A percentile compares a stretch with the other conserved stretches of the same genome.
Evolutionary conservation across 75 land plant genomes (phyloP).

Genomic region (Picea glauca): DNA sequence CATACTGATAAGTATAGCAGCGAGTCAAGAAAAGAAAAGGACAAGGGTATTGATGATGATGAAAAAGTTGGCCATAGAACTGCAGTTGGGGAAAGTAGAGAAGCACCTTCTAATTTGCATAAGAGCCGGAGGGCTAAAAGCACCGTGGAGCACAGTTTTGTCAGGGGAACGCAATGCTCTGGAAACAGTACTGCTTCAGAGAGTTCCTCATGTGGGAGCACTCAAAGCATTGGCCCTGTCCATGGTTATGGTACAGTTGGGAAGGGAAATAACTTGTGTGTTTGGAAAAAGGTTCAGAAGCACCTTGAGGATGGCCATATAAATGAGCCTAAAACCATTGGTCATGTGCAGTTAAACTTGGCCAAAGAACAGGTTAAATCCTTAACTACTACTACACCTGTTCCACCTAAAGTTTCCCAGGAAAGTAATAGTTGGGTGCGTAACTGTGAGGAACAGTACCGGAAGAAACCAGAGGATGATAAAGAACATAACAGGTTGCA

Average conservation of each 20-base stretch:
- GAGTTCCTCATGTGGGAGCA: slow-evolving; percentile 13
- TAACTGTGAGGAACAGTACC: neutral
- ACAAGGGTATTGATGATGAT: slow-evolving; percentile 4
- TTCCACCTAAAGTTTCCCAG: neutral
- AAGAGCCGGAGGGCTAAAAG: slow-evolving; percentile 1
- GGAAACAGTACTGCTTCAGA: neutral
- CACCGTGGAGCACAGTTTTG: neutral
- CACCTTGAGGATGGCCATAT: neutral
- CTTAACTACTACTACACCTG: neutral
- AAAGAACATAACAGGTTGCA: neutral
- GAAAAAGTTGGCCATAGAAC: slow-evolving; percentile 1
- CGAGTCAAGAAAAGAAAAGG: neutral
- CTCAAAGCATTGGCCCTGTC: neutral
- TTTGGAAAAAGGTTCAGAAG: slow-evolving; percentile 41
- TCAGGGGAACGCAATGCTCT: slow-evolving; percentile 14
- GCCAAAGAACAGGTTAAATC: neutral
- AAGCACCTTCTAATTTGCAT: neutral
- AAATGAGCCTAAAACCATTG: neutral
- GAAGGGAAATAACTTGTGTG: slow-evolving; percentile 23
- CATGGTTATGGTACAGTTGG: slow-evolving; percentile 15
- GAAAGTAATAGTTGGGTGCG: neutral
- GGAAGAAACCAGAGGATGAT: neutral
- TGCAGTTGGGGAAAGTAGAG: neutral
- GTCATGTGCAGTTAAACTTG: neutral
- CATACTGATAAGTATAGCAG: neutral